Evolutionary conservation across 495 filamentous ascomycete species (phyloP).

Genomic region (Thozetella sp.): DNA sequence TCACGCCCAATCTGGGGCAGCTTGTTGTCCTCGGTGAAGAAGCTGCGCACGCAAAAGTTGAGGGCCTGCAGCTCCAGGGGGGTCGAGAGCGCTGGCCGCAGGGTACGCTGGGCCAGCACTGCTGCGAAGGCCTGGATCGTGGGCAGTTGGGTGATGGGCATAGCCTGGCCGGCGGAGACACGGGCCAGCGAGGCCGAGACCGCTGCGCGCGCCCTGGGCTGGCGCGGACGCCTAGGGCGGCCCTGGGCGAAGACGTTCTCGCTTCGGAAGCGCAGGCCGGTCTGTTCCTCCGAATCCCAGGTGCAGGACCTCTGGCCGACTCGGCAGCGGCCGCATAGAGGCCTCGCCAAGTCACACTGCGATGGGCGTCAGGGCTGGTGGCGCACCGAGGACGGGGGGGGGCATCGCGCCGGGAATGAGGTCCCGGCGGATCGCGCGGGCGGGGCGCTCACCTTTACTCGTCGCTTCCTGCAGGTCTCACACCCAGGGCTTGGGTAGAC

Average conservation of each 20-base stretch:
- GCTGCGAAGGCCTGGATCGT: conserved; percentile 1
- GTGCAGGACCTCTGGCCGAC: conserved; percentile 24
- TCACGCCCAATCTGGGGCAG: conserved; percentile 14
- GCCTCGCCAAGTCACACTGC: neutral
- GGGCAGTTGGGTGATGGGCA: neutral
- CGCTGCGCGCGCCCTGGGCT: neutral
- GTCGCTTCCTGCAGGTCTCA: conserved; percentile 4
- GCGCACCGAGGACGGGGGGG: neutral
- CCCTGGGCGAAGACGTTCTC: conserved; percentile 35
- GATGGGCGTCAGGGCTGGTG: neutral
- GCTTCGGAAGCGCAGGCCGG: conserved; percentile 25
- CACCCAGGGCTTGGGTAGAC: conserved; percentile 9
- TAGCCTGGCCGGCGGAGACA: neutral
- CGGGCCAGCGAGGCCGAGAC: neutral
- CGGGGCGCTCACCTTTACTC: neutral
- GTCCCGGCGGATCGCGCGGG: neutral
- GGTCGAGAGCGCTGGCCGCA: conserved; percentile 6
- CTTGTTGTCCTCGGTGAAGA: neutral
- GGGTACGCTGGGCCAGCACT: conserved; percentile 8
- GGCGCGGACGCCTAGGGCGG: conserved; percentile 23
- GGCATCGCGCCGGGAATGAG: neutral
- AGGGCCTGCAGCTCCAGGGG: conserved; percentile 14
- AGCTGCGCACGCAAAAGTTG: conserved; percentile 13
- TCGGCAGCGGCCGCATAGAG: conserved; percentile 22
- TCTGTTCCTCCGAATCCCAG: conserved; percentile 25